Evolutionary conservation across 1,139 yeast genomes (phyloP), one percentile per base, ranked within the genome.

Genomic region (Yamadazyma pseudoaaseri): DNA sequence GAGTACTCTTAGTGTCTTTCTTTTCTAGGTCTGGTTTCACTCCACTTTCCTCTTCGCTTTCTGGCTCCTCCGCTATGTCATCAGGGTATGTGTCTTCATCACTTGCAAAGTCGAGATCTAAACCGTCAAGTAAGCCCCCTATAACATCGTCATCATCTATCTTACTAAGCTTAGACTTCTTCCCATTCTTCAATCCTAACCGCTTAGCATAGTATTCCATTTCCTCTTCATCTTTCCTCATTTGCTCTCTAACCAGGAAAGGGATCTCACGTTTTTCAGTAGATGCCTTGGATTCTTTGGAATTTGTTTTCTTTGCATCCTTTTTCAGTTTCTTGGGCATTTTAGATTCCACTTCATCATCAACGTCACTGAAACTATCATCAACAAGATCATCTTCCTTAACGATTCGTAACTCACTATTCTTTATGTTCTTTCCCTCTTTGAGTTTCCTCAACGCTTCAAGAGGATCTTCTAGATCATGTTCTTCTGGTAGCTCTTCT

Each of bases 201-300:
- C 84, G 81, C 43, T 83, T 84, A 4, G 96, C 92, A 53, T 87
- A 90, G 52, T 81, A 87, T 16, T 74, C 79, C 60, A 87, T 79
- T 30, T 90, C 96, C 33, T 78, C 79, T 37, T 86, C 94, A 48
- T 86, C 95, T 42, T 73, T 70, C 32, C 65, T 65, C 49, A 74
- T 56, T 22, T 71, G 60, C 11, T 71, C 72, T 15, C 62, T 58
- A 16, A 75, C 76, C 9, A 62, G 63, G 2, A 69, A 62, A 3
- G 71, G 41, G 35, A 15, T 36, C 7, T 18, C 51, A 15, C 26
- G 33, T 18, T 34, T 42, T 12, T 35, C 43, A 11, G 15, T 25
- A 16, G 20, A 24, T 8, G 21, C 20, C 11, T 12, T 34, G 37
- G 37, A 38, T 26, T 20, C 34, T 9, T 20, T 35, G 12, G 21